phyloP scores from a whole-genome alignment of 768 basidiomycete species.

The Podaxis sp. region DNA sequence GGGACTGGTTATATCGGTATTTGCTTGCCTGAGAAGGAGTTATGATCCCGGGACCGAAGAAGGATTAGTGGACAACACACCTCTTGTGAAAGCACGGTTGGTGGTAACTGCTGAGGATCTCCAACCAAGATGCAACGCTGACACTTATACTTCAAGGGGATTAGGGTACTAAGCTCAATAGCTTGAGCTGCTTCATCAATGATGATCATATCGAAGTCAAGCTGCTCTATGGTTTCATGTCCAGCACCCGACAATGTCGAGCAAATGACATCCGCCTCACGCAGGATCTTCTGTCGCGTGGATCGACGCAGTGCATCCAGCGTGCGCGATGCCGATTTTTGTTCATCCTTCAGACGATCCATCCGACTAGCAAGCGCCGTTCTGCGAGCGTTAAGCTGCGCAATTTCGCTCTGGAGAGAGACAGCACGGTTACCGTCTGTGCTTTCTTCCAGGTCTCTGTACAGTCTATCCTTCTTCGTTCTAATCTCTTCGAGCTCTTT shows the following conservation, averaged over 20 bases:
- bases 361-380: constrained; percentile 65
- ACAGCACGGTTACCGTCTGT: constrained; percentile 57
- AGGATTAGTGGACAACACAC: constrained; percentile 22
- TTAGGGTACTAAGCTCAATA: constrained; percentile 91
- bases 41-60: neutral
- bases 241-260: constrained; percentile 92
- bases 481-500: constrained; percentile 73
- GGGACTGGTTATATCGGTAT: constrained; percentile 82
- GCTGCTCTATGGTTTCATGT: constrained; percentile 77
- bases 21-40: constrained; percentile 52
- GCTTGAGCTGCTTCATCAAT: constrained; percentile 99
- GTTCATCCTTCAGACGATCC: constrained; percentile 79
- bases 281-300: constrained; percentile 71
- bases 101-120: constrained; percentile 94
- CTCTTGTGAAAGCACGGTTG: constrained; percentile 63
- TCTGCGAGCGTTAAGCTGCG: constrained; percentile 60
- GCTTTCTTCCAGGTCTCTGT: constrained; percentile 53
- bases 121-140: constrained; percentile 91
- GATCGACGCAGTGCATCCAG: constrained; percentile 79
- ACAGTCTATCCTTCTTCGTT: constrained; percentile 52
- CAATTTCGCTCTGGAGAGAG: constrained; percentile 71
- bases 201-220: constrained; percentile 93
- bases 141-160: constrained; percentile 88
- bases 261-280: constrained; percentile 92
- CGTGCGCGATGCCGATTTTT: constrained; percentile 78